These are phyloP conservation scores for Neocatenulostroma microsporum DNA, from an alignment of 2,329 filamentous ascomycete genomes.

Conservation along the genomic window DNA sequence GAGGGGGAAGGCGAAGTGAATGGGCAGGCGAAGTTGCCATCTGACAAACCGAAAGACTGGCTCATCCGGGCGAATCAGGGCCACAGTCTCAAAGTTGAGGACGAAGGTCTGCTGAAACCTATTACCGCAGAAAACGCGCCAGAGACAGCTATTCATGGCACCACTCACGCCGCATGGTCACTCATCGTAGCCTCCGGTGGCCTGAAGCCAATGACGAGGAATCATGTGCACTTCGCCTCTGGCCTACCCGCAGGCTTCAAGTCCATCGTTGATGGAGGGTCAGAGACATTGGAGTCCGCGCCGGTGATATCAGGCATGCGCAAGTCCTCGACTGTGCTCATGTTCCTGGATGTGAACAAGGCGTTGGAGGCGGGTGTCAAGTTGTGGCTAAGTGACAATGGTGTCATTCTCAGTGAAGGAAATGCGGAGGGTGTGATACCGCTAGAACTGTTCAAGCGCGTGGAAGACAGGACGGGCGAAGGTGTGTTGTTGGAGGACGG, in stretches of 20 bases:
- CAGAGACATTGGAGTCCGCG: conserved; percentile 33
- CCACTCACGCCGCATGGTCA: conserved; percentile 73
- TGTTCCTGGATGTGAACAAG: conserved; percentile 71
- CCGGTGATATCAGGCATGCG: conserved; percentile 53
- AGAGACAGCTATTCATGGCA: conserved; percentile 67
- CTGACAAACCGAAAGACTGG: conserved; percentile 55
- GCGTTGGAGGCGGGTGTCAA: conserved; percentile 65
- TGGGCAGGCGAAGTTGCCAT: conserved; percentile 3
- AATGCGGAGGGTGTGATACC: conserved; percentile 55
- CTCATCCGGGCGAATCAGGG: conserved; percentile 94
- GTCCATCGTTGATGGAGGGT: conserved; percentile 25
- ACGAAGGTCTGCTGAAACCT: conserved; percentile 61
- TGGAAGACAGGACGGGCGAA: conserved; percentile 53
- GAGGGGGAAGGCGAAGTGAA: conserved; percentile 9
- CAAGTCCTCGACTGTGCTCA: conserved; percentile 51
- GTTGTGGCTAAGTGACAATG: conserved; percentile 51
- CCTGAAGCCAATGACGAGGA: conserved; percentile 70
- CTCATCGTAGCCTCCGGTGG: conserved; percentile 69
- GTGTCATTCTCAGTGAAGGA: conserved; percentile 40
- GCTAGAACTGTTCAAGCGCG: conserved; percentile 61
- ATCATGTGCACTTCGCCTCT: conserved; percentile 82
- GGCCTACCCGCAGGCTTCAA: conserved; percentile 53
- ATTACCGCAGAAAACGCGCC: conserved; percentile 46
- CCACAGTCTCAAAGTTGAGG: conserved; percentile 71
- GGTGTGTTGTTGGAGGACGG: conserved; percentile 66